Conservation (phyloP, 768 basidiomycete genomes). For the Polyporus arcularius region DNA sequence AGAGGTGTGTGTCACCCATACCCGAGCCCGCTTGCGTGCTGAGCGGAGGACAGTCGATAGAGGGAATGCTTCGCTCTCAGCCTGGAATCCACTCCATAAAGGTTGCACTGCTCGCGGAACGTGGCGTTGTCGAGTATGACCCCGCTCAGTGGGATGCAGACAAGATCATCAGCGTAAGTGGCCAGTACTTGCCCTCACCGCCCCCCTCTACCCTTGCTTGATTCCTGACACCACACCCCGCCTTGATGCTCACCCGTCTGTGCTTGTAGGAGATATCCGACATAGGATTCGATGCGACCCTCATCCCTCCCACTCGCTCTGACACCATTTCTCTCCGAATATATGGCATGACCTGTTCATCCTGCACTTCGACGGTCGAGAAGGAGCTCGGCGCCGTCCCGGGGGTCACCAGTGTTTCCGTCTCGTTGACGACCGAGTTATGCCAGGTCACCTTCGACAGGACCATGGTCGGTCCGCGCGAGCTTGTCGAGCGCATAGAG, state of each 20-base stretch:
- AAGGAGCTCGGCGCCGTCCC: slow-evolving; percentile 65
- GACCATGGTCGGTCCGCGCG: slow-evolving; percentile 70
- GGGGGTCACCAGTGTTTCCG: slow-evolving; percentile 70
- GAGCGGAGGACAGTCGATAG: slow-evolving; percentile 61
- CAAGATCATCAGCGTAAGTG: slow-evolving; percentile 75
- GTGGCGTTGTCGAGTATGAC: slow-evolving; percentile 90
- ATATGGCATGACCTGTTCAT: slow-evolving; percentile 90
- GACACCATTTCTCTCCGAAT: slow-evolving; percentile 77
- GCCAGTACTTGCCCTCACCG: neutral
- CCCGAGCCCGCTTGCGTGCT: neutral
- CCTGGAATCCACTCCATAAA: slow-evolving; percentile 90
- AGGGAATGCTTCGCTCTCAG: slow-evolving; percentile 78
- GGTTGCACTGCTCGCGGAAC: slow-evolving; percentile 96
- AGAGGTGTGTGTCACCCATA: slow-evolving; percentile 54
- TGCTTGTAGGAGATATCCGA: slow-evolving; percentile 82
- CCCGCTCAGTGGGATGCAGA: slow-evolving; percentile 76
- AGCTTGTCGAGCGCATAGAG: slow-evolving; percentile 84
- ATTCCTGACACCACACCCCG: neutral
- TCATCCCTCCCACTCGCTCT: slow-evolving; percentile 62
- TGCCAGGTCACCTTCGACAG: slow-evolving; percentile 79
- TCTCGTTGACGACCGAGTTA: slow-evolving; percentile 76
- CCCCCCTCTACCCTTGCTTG: neutral
- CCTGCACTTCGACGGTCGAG: slow-evolving; percentile 80
- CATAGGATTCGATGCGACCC: slow-evolving; percentile 87
- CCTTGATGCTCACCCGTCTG: neutral